These are phyloP conservation scores for Pythium guiyangense DNA, from an alignment of 352 stramenopile genomes.

Conservation along the genomic window DNA sequence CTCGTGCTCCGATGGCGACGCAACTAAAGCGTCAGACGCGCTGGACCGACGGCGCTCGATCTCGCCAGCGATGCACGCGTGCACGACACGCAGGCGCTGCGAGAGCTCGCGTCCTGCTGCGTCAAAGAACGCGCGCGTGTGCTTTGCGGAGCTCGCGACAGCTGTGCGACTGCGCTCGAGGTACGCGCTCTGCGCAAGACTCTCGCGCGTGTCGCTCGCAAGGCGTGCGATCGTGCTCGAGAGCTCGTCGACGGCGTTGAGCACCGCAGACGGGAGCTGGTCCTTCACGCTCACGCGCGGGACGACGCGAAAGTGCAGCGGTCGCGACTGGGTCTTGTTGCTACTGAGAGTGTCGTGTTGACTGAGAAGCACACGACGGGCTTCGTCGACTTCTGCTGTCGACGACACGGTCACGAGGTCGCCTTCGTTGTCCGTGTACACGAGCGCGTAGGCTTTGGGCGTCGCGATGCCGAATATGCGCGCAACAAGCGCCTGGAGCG, in stretches of 20 bases:
- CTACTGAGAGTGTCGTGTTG: no score
- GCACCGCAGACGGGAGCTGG: slow-evolving; percentile 34
- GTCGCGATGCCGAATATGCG: slow-evolving; percentile 29
- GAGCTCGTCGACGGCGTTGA: slow-evolving; percentile 49
- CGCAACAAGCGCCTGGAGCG: slow-evolving; percentile 32
- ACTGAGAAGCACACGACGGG: slow-evolving; percentile 39
- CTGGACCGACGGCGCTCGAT: slow-evolving; percentile 51
- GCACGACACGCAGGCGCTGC: slow-evolving; percentile 36
- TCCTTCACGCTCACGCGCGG: slow-evolving; percentile 37
- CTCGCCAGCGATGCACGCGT: slow-evolving; percentile 32
- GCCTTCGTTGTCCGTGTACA: slow-evolving; percentile 71
- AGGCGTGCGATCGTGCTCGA: slow-evolving; percentile 28
- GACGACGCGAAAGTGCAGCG: slow-evolving; percentile 60
- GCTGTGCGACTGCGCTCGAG: slow-evolving; percentile 52
- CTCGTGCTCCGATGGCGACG: not conserved
- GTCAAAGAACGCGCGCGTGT: slow-evolving; percentile 41
- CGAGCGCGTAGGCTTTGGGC: slow-evolving; percentile 32
- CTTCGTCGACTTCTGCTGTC: slow-evolving; percentile 48
- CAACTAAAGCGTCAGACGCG: slow-evolving; percentile 12
- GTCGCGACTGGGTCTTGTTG: slow-evolving; percentile 13
- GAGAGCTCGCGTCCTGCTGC: slow-evolving; percentile 41
- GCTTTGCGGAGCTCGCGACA: slow-evolving; percentile 35
- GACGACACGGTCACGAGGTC: slow-evolving; percentile 60
- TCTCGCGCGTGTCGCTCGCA: slow-evolving; percentile 25
- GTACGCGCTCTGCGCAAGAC: slow-evolving; percentile 23